Conservation (phyloP, 768 basidiomycete species). For the Tubosaeta sp. region DNA sequence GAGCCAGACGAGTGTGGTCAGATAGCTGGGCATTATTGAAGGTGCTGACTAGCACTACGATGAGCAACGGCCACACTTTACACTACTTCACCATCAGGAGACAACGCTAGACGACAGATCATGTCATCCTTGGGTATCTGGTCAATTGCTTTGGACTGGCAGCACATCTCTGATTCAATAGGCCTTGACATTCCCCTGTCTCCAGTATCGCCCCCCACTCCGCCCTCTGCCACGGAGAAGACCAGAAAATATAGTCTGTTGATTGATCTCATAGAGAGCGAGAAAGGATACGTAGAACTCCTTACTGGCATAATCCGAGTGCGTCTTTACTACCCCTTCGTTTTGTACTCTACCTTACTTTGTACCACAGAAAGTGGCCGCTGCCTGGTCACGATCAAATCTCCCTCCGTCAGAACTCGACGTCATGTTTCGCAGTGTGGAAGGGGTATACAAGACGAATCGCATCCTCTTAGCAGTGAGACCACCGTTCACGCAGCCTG, state of each 20-base stretch:
- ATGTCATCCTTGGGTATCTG: slow-evolving; percentile 25
- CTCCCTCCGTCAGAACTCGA: slow-evolving; percentile 92
- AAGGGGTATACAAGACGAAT: slow-evolving; percentile 90
- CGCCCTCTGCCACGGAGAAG: slow-evolving; percentile 39
- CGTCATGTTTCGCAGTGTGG: slow-evolving; percentile 90
- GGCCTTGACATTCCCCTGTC: slow-evolving; percentile 22
- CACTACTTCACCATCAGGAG: slow-evolving; percentile 19
- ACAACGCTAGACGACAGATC: slow-evolving; percentile 5
- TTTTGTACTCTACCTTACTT: slow-evolving; percentile 8
- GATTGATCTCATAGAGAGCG: slow-evolving; percentile 89
- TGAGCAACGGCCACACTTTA: slow-evolving; percentile 7
- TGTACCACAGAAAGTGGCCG: slow-evolving; percentile 79
- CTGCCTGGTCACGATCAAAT: slow-evolving; percentile 96
- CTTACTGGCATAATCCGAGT: slow-evolving; percentile 89
- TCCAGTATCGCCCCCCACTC: slow-evolving; percentile 17
- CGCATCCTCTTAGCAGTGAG: slow-evolving; percentile 68
- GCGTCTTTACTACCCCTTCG: slow-evolving; percentile 28
- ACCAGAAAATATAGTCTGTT: slow-evolving; percentile 75
- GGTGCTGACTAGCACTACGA: not conserved
- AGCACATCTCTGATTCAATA: slow-evolving; percentile 17
- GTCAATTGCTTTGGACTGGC: slow-evolving; percentile 1
- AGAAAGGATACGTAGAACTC: slow-evolving; percentile 87
- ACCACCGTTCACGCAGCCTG: not conserved
- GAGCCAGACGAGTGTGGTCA: slow-evolving; percentile 33
- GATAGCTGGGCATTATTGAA: slow-evolving; percentile 22